Percentiles rank a stretch among this genome's conserved stretches.
Evolutionary conservation across 441 rosid species (phyloP).

Genomic region (Brassica balearica): DNA sequence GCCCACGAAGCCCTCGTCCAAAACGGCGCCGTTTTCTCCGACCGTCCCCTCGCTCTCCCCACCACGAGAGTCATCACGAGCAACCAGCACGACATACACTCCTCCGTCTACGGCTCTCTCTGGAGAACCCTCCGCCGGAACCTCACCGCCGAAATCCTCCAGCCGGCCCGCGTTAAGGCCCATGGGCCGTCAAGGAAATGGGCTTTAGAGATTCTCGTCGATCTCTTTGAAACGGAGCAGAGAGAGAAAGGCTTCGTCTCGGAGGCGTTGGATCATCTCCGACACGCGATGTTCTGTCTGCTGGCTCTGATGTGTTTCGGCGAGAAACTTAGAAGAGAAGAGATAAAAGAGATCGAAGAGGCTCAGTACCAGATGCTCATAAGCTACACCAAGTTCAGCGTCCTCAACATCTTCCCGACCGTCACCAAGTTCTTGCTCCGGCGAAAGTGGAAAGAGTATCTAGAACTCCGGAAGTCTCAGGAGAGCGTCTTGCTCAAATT

Average conservation of each 20-base stretch:
- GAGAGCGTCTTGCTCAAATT: slow-evolving; percentile 30
- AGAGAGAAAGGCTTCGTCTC: slow-evolving; percentile 35
- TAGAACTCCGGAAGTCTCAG: slow-evolving; percentile 39
- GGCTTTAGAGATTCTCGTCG: slow-evolving; percentile 38
- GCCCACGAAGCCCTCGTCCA: slow-evolving; percentile 46
- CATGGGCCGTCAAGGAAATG: slow-evolving; percentile 46
- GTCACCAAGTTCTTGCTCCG: slow-evolving; percentile 43
- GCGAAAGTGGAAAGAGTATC: slow-evolving; percentile 38
- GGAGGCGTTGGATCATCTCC: slow-evolving; percentile 33
- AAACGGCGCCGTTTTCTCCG: slow-evolving; percentile 43
- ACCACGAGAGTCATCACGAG: slow-evolving; percentile 41
- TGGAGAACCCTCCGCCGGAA: slow-evolving; percentile 48
- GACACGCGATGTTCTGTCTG: slow-evolving; percentile 50
- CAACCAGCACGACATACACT: slow-evolving; percentile 48
- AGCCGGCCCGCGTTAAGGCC: slow-evolving; percentile 40
- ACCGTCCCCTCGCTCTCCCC: slow-evolving; percentile 44
- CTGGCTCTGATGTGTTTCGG: slow-evolving; percentile 51
- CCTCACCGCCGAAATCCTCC: slow-evolving; percentile 42
- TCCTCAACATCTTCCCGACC: slow-evolving; percentile 48
- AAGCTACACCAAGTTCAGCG: slow-evolving; percentile 39
- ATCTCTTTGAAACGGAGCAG: slow-evolving; percentile 38
- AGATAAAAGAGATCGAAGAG: slow-evolving; percentile 47
- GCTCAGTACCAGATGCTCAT: slow-evolving; percentile 45
- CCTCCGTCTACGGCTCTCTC: slow-evolving; percentile 44
- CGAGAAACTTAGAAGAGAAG: slow-evolving; percentile 42